phyloP scores from a whole-genome alignment of 352 stramenopile species.

The Phytopythium ostracodes region DNA sequence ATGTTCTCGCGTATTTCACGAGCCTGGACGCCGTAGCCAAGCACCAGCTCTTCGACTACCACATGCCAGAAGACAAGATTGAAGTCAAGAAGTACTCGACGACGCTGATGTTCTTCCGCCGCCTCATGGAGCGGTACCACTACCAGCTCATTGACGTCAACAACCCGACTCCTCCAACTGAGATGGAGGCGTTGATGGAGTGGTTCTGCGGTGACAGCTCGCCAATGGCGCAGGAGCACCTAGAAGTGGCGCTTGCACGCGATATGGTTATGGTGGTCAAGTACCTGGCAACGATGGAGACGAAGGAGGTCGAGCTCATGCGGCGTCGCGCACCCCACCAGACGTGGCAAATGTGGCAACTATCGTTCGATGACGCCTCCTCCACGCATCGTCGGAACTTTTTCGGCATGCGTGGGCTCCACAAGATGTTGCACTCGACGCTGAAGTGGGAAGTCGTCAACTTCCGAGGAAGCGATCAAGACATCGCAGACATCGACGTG shows the following conservation, averaged over 20 bases:
- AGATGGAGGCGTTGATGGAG: slow-evolving; percentile 90
- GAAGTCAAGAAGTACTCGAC: slow-evolving; percentile 88
- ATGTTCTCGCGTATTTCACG: slow-evolving; percentile 82
- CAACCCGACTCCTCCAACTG: slow-evolving; percentile 74
- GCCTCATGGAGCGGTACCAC: slow-evolving; percentile 81
- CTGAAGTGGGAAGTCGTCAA: slow-evolving; percentile 88
- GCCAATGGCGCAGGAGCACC: slow-evolving; percentile 75
- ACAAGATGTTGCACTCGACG: slow-evolving; percentile 55
- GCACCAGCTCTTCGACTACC: slow-evolving; percentile 79
- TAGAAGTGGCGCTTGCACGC: slow-evolving; percentile 71
- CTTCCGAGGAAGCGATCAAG: slow-evolving; percentile 84
- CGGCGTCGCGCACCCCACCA: slow-evolving; percentile 65
- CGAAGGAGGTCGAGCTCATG: slow-evolving; percentile 87
- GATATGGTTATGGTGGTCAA: slow-evolving; percentile 86
- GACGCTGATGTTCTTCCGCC: slow-evolving; percentile 82
- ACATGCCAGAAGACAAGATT: slow-evolving; percentile 88
- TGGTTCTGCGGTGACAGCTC: slow-evolving; percentile 83
- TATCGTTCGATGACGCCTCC: slow-evolving; percentile 84
- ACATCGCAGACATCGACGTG: slow-evolving; percentile 88
- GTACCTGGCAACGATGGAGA: slow-evolving; percentile 89
- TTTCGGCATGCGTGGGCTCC: slow-evolving; percentile 66
- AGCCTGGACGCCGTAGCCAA: slow-evolving; percentile 49
- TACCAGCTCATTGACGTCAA: slow-evolving; percentile 83
- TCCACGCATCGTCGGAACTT: slow-evolving; percentile 75
- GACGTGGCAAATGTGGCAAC: slow-evolving; percentile 86